Conservation (phyloP, 306 rosid genomes). For the Quercus suber region DNA sequence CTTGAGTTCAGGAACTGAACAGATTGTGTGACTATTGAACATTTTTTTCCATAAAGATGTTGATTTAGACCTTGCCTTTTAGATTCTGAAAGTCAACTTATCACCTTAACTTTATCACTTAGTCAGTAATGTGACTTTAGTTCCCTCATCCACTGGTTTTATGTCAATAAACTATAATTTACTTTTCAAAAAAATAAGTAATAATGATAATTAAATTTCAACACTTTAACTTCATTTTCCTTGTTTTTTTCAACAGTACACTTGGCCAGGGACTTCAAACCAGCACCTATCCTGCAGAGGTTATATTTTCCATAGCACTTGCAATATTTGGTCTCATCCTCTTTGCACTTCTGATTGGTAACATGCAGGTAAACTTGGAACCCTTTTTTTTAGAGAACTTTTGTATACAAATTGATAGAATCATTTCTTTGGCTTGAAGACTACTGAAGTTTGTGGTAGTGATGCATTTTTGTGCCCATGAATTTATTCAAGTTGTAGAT, state of each 20-base stretch:
- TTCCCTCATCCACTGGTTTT: neutral
- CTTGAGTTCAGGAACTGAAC: neutral
- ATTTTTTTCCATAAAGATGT: too few relatives aligned
- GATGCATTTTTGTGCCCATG: neutral
- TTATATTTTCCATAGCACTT: conserved; percentile 86
- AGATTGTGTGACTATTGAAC: neutral
- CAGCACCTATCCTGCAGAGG: conserved; percentile 91
- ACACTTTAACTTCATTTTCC: conserved; percentile 4
- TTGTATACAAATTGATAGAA: too few relatives aligned
- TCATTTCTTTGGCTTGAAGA: neutral
- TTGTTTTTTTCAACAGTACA: conserved; percentile 58
- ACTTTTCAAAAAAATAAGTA: neutral
- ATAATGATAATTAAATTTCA: neutral
- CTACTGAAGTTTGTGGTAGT: neutral
- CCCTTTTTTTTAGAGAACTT: neutral
- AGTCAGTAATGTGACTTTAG: neutral
- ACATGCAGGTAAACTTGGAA: conserved; percentile 84
- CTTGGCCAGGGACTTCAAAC: conserved; percentile 98
- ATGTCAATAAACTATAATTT: neutral
- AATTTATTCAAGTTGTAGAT: neutral
- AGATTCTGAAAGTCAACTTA: neutral
- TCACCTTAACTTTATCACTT: neutral
- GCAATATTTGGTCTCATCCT: conserved; percentile 93
- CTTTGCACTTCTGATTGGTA: conserved; percentile 95
- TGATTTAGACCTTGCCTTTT: too few relatives aligned